Evolutionary conservation across 768 basidiomycete species (phyloP).

Genomic region (Agaricus subrufescens): DNA sequence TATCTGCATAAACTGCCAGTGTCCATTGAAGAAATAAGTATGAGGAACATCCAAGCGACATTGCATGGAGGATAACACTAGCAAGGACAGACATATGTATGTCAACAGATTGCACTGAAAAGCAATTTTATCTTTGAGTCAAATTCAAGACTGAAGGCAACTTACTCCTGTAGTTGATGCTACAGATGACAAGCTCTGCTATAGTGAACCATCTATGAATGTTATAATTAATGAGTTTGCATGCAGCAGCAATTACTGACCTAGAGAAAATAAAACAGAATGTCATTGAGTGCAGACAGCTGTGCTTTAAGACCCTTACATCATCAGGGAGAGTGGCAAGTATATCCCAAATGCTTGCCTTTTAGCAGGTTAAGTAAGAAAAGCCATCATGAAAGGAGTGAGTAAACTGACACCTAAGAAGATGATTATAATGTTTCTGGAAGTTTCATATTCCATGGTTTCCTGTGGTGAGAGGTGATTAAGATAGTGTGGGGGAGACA

Average conservation of each 20-base stretch:
- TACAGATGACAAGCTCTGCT: neutral
- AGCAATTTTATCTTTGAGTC: neutral
- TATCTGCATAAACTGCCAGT: constrained; percentile 22
- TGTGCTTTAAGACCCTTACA: neutral
- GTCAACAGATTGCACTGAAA: neutral
- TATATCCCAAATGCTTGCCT: neutral
- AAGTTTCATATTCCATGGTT: neutral
- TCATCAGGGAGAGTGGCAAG: neutral
- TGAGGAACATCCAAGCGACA: constrained; percentile 11
- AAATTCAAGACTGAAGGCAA: neutral
- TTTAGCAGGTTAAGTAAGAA: neutral
- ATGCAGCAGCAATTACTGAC: neutral
- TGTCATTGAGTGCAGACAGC: neutral
- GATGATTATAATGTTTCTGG: neutral
- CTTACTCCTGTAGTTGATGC: neutral
- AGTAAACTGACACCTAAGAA: neutral
- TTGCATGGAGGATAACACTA: neutral
- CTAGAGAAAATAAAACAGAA: constrained; percentile 2
- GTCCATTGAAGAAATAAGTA: constrained; percentile 27
- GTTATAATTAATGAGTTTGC: neutral
- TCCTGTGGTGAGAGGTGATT: neutral
- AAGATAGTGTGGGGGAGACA: neutral
- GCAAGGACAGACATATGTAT: neutral
- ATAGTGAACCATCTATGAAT: neutral
- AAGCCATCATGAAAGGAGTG: neutral